Evolutionary conservation across 208 protist species (phyloP), one percentile per base, ranked within the genome.

Genomic region (Leishmania mexicana): DNA sequence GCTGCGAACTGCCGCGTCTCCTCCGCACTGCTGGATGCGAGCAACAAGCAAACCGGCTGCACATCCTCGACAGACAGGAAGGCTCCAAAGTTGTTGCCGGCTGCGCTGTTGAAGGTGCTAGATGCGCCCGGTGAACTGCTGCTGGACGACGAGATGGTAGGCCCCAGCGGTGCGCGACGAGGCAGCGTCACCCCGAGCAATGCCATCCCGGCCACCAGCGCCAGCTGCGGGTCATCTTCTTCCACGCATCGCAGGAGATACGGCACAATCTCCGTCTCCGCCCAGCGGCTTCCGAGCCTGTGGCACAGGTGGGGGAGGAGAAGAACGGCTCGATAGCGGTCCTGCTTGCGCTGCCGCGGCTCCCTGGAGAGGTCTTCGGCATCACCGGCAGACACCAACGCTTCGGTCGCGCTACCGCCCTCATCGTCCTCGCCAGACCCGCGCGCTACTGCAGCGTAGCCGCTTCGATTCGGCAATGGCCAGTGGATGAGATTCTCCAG

Each of bases 401-500:
- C 49, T 11, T n/a, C 53, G 21, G 54, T 75, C 11, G 64, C 74
- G 45, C 89, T 85, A 2, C 84, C 74, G n/a, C 86, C 83, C 1
- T 79, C 81, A 13, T 71, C 75, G 51, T 81, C 79, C 19, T 73
- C 83, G 28, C 35, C 75, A 54, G 31, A n/a, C 42, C 35, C 53
- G 60, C 54, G 40, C 17, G 38, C 47, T 64, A 40, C 65, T 38
- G 19, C 80, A 62, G 80, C 60, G 85, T 81, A 70, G 67, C 83
- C 82, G 80, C 76, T 80, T 70, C 85, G 81, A 86, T 76, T 78
- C 1, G 87, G 81, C 21, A 93, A 75, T 58, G 91, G 91, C 93
- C 90, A 94, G 78, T 94, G 90, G 53, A 94, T 85, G 35, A 97
- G 89, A 76, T 97, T 90, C 83, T 97, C 90, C 21, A 95, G 71